phyloP scores from a whole-genome alignment of 805 yeast genomes.

The Candida suzukii region DNA sequence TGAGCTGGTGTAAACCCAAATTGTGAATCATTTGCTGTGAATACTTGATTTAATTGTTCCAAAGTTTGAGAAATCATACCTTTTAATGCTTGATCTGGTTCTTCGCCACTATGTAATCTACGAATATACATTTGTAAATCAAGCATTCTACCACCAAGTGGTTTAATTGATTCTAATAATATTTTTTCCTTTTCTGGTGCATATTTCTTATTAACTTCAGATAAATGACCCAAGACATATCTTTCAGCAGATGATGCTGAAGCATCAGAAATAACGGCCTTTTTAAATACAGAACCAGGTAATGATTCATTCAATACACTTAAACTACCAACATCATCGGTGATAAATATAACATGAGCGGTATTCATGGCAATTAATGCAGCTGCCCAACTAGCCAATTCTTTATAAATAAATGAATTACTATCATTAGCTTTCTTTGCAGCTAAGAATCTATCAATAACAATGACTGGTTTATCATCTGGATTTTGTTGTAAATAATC shows the following conservation, averaged over 20 bases:
- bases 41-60: conserved; percentile 82
- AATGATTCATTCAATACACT: conserved; percentile 62
- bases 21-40: conserved; percentile 30
- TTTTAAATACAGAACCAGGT: conserved; percentile 83
- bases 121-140: conserved; percentile 88
- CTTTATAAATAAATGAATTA: conserved; percentile 62
- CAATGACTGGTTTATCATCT: conserved; percentile 77
- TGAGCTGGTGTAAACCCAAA: conserved; percentile 68
- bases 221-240: conserved; percentile 52
- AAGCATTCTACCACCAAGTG: conserved; percentile 91
- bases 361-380: conserved; percentile 64
- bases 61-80: conserved; percentile 83
- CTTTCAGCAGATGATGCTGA: conserved; percentile 58
- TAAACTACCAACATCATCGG: conserved; percentile 77
- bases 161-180: conserved; percentile 53
- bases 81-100: conserved; percentile 64
- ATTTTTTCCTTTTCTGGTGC: conserved; percentile 24
- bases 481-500: conserved; percentile 83
- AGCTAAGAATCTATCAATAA: conserved; percentile 63
- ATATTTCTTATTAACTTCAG: conserved; percentile 9
- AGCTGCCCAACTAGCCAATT: conserved; percentile 86
- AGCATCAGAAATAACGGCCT: conserved; percentile 75
- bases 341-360: conserved; percentile 85
- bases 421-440: conserved; percentile 47
- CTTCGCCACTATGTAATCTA: conserved; percentile 83